A percentile compares a stretch with the other conserved stretches of the same genome.
These are phyloP conservation scores for Candida gorgasii DNA, from an alignment of 805 yeast species.

Conservation along the genomic window DNA sequence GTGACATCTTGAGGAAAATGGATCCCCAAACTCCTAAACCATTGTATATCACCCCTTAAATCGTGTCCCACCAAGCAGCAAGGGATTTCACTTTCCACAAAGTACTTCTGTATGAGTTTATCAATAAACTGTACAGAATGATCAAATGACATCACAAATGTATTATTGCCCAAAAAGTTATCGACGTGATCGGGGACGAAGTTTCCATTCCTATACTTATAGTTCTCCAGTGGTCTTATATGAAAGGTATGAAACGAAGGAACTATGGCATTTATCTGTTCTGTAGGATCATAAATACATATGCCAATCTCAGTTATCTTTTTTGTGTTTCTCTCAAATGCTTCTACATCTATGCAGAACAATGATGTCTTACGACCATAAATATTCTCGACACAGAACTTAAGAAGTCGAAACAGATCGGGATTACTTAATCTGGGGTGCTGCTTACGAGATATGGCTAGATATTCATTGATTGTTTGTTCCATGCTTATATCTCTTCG, in stretches of 20 bases:
- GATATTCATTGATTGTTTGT: slow-evolving; percentile 9
- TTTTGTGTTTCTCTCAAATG: slow-evolving; percentile 47
- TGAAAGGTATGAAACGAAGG: slow-evolving; percentile 45
- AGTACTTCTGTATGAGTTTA: slow-evolving; percentile 44
- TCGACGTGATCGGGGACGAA: slow-evolving; percentile 57
- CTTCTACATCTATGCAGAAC: slow-evolving; percentile 59
- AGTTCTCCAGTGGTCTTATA: slow-evolving; percentile 46
- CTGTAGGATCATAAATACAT: slow-evolving; percentile 55
- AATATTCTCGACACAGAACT: slow-evolving; percentile 16
- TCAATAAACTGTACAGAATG: slow-evolving; percentile 44
- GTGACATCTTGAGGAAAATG: slow-evolving; percentile 36
- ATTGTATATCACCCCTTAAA: slow-evolving; percentile 54
- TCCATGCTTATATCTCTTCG: too few relatives aligned
- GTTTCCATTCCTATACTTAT: slow-evolving; percentile 46
- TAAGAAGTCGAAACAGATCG: slow-evolving; percentile 6
- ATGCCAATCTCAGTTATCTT: slow-evolving; percentile 59
- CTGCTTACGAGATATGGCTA: slow-evolving; percentile 7
- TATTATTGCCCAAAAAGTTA: slow-evolving; percentile 52
- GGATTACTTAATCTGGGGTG: slow-evolving; percentile 13
- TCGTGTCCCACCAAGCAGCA: slow-evolving; percentile 58
- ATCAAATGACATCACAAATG: slow-evolving; percentile 38
- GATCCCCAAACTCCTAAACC: slow-evolving; percentile 50
- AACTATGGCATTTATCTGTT: slow-evolving; percentile 35
- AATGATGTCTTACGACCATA: slow-evolving; percentile 28
- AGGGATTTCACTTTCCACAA: slow-evolving; percentile 16